Base-by-base conservation (phyloP, 805 yeast species). In the Zygosaccharomyces gambellarensis region DNA sequence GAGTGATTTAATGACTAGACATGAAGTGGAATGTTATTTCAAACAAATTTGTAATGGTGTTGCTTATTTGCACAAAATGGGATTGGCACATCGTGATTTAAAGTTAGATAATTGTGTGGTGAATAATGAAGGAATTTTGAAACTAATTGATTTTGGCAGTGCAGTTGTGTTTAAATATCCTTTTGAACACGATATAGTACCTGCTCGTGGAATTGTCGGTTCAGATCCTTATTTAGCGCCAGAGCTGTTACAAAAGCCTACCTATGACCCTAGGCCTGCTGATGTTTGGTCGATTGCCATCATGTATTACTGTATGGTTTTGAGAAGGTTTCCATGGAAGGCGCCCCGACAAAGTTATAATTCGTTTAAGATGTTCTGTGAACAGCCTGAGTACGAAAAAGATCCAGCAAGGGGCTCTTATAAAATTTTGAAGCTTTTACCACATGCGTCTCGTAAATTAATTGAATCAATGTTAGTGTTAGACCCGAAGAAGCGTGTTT, bases 141-240 rank as follows among this genome's bases (percentile, higher is more conserved):
- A 92, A 68, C 68, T 92, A 47, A 88, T 92, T 55, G 99, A 92
- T 70, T 92, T 90, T 68, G 99, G 99, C 5, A 84, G 95, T 4
- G 94, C 97, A 0, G 87, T 85, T 19, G 85, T 87, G 22, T 90
- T 88, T 71, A 77, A 82, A 52, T 83, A 82, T 60, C 83, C 84
- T 6, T 81, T 77, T 55, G 80, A 78, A 46, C 65, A 68, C 6
- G 78, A 75, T 48, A 76, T 81, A 21, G 80, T 85, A 14, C 72
- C 76, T 50, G 90, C 96, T 0, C 76, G 79, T 38, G 98, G 98
- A 12, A 79, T 92, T 21, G 95, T 92, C 10, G 99, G 99, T 12
- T 86, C 95, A 1, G 99, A 92, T 67, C 98, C 99, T 2, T 92
- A 92, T 63, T 71, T 92, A 53, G 94, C 97, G 0, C 98, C 98